phyloP scores from a whole-genome alignment of 805 yeast species.

The Ogataea pignaliae region DNA sequence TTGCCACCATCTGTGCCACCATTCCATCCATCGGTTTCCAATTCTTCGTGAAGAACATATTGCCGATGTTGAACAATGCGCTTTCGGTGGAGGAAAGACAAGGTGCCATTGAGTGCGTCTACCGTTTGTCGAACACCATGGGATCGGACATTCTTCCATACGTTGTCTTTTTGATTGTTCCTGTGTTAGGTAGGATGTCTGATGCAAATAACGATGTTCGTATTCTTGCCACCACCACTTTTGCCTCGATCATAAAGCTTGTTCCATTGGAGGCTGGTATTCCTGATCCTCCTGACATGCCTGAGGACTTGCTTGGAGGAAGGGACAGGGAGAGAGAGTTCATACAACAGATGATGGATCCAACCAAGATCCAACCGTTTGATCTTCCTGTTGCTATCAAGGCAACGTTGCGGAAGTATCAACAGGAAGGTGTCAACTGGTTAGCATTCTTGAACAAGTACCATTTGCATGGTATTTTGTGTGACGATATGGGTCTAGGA shows the following conservation, averaged over 20 bases:
- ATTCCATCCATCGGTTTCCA: constrained; percentile 72
- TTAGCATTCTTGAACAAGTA: constrained; percentile 90
- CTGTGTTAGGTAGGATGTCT: constrained; percentile 96
- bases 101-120: constrained; percentile 90
- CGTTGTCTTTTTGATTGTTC: constrained; percentile 91
- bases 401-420: constrained; percentile 90
- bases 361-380: constrained; percentile 82
- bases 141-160: constrained; percentile 88
- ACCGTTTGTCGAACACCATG: constrained; percentile 81
- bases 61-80: constrained; percentile 80
- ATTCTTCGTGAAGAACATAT: constrained; percentile 65
- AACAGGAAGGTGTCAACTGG: constrained; percentile 99
- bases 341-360: constrained; percentile 97
- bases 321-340: constrained; percentile 93
- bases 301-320: constrained; percentile 75
- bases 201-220: constrained; percentile 89
- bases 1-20: constrained; percentile 71
- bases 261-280: constrained; percentile 98
- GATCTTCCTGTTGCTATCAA: constrained; percentile 85
- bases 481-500: constrained; percentile 99
- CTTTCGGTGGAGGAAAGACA: constrained; percentile 70
- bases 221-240: constrained; percentile 86
- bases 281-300: constrained; percentile 91
- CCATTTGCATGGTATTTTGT: constrained; percentile 92
- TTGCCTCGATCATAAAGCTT: constrained; percentile 90